Evolutionary conservation across 495 filamentous ascomycete species (phyloP).

Genomic region (Daldinia grandis): DNA sequence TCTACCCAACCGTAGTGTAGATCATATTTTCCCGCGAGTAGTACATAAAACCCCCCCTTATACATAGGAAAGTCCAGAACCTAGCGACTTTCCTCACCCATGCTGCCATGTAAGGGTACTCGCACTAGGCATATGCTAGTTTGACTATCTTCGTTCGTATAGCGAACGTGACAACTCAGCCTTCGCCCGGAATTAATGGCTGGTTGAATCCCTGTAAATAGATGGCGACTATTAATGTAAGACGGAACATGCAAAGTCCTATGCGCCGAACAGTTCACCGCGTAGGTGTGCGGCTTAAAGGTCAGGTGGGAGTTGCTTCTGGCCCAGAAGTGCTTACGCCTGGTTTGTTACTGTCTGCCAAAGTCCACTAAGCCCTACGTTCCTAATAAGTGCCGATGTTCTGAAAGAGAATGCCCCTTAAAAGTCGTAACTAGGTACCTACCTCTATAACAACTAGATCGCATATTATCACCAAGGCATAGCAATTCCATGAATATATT

Average conservation of each 20-base stretch:
- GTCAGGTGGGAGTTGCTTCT: neutral
- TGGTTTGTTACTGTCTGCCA: too few relatives aligned
- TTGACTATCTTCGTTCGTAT: neutral
- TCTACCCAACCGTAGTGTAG: slow-evolving; percentile 22
- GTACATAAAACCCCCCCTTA: neutral
- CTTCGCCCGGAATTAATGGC: slow-evolving; percentile 5
- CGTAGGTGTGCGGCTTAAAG: slow-evolving; percentile 19
- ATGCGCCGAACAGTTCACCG: neutral
- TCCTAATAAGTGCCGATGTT: neutral
- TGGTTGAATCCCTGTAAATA: neutral
- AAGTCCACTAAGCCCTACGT: too few relatives aligned
- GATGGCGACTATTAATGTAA: slow-evolving; percentile 4
- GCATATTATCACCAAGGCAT: neutral
- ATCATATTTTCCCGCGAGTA: neutral
- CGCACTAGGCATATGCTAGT: neutral
- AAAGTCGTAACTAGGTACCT: neutral
- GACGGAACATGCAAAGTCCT: slow-evolving; percentile 10
- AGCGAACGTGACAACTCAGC: slow-evolving; percentile 10
- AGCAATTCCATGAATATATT: neutral
- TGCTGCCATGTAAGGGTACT: neutral
- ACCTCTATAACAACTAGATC: neutral
- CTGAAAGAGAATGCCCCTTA: neutral
- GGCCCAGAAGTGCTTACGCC: neutral
- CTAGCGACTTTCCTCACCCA: neutral
- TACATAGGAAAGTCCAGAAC: neutral